These are phyloP conservation scores for Rhypophila decipiens DNA, from an alignment of 495 filamentous ascomycete genomes.

Conservation along the genomic window DNA sequence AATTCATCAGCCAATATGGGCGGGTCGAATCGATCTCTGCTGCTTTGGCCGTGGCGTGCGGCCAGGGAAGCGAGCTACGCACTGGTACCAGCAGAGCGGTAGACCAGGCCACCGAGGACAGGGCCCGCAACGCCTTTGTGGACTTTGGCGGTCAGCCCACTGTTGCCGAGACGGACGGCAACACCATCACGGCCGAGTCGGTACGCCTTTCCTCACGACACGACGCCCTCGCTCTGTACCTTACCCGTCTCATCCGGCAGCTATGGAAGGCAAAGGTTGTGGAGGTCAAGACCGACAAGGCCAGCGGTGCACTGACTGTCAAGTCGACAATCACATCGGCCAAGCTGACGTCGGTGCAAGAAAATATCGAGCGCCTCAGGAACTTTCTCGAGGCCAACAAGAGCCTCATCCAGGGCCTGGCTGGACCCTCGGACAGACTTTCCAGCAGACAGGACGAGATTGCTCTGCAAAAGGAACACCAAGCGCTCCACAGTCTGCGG, in stretches of 20 bases:
- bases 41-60: conserved; percentile 92
- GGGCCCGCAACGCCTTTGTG: conserved; percentile 80
- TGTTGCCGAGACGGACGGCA: conserved; percentile 68
- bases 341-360: conserved; percentile 71
- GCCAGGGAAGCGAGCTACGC: conserved; percentile 71
- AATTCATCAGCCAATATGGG: conserved; percentile 78
- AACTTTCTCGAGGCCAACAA: conserved; percentile 80
- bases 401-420: conserved; percentile 83
- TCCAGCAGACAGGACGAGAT: conserved; percentile 81
- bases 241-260: conserved; percentile 73
- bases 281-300: conserved; percentile 22
- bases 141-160: conserved; percentile 80
- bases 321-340: conserved; percentile 52
- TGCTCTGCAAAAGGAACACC: conserved; percentile 85
- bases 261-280: conserved; percentile 70
- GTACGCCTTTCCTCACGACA: conserved; percentile 85
- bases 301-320: conserved; percentile 52
- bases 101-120: conserved; percentile 77
- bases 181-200: conserved; percentile 57
- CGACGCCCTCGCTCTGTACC: conserved; percentile 78
- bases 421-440: conserved; percentile 73
- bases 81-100: conserved; percentile 63
- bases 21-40: conserved; percentile 80
- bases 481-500: conserved; percentile 78
- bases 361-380: conserved; percentile 67